Percentiles rank a stretch among this genome's conserved stretches.
These are phyloP conservation scores for Centrapalus pauciflorus DNA, from an alignment of 129 eudicot species.

Conservation along the genomic window DNA sequence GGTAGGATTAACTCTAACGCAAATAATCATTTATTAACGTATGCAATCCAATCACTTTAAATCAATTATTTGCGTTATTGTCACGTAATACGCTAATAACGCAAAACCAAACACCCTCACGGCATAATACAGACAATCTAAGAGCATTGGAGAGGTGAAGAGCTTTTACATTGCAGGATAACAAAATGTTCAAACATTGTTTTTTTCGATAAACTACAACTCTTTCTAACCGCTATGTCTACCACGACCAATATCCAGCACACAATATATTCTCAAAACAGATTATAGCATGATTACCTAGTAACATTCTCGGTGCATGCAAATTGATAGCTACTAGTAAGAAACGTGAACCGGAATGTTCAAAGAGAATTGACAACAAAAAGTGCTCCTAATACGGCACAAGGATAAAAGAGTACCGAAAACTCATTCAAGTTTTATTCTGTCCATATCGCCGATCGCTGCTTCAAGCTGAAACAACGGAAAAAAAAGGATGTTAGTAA, in stretches of 20 bases:
- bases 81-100: no score
- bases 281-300: neutral
- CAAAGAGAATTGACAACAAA: neutral
- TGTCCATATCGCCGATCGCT: constrained; percentile 66
- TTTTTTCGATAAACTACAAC: constrained; percentile 6
- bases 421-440: constrained; percentile 69
- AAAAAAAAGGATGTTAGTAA: neutral
- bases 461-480: constrained; percentile 72
- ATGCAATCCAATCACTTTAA: no score
- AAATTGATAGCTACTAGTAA: no score
- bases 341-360: neutral
- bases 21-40: no score
- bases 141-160: no score
- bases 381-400: neutral
- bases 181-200: neutral
- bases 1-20: no score
- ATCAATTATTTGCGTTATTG: no score
- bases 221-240: neutral
- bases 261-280: neutral
- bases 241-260: constrained; percentile 2
- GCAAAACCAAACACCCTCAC: no score
- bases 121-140: no score
- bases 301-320: neutral
- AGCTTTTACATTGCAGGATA: constrained; percentile 1
- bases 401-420: neutral